Percentiles rank a stretch among this genome's conserved stretches.
Evolutionary conservation across 2,329 filamentous ascomycete species (phyloP).

Genomic region (Neoarthrinium moseri): DNA sequence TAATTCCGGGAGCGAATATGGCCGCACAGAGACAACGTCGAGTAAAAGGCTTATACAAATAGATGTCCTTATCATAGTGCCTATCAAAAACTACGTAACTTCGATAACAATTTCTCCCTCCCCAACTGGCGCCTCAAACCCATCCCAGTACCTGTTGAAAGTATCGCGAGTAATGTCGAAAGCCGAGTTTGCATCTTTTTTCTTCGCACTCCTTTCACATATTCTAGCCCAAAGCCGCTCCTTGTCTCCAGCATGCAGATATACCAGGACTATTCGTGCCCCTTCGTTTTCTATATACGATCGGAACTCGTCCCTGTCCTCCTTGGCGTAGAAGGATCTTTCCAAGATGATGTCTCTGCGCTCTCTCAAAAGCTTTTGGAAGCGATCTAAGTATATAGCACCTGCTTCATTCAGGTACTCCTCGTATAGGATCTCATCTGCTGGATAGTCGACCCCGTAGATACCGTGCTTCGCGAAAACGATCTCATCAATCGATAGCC

Average conservation of each 20-base stretch:
- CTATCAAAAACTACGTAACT: constrained; percentile 2
- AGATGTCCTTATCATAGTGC: too few relatives aligned
- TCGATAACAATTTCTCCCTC: constrained; percentile 21
- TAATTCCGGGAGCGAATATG: too few relatives aligned
- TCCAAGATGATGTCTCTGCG: constrained; percentile 27
- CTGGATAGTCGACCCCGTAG: constrained; percentile 25
- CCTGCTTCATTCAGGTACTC: constrained; percentile 20
- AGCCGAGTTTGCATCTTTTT: constrained; percentile 27
- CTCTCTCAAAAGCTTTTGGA: constrained; percentile 12
- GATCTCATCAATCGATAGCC: constrained; percentile 24
- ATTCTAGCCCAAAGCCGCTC: constrained; percentile 29
- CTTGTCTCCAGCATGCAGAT: constrained; percentile 23
- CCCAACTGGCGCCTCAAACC: constrained; percentile 18
- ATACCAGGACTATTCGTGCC: constrained; percentile 27
- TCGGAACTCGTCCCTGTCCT: constrained; percentile 29
- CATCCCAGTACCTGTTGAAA: constrained; percentile 20
- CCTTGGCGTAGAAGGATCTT: constrained; percentile 28
- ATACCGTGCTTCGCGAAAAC: constrained; percentile 23
- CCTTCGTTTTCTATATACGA: constrained; percentile 17
- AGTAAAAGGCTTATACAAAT: too few relatives aligned
- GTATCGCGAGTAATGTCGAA: constrained; percentile 18
- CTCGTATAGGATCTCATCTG: constrained; percentile 15
- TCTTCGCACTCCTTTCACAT: constrained; percentile 18
- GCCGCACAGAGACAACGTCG: too few relatives aligned
- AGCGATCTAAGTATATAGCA: neutral